Evolutionary conservation across 2,329 filamentous ascomycete genomes (phyloP).

Genomic region (Hymenoscyphus fructigenus): DNA sequence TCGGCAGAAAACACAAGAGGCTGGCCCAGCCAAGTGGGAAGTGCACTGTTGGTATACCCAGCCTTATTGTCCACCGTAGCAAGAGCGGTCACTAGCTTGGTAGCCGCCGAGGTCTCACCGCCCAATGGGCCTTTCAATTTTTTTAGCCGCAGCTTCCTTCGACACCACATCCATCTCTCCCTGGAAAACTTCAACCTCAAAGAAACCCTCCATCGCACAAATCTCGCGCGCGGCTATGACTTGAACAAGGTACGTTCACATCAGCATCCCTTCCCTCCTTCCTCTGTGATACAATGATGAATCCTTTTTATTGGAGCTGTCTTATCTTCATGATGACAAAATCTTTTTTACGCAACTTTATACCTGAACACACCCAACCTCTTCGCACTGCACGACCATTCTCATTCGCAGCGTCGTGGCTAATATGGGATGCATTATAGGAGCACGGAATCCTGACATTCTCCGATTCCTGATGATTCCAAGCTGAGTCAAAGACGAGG

Average conservation of each 20-base stretch:
- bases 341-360: slow-evolving; percentile 35
- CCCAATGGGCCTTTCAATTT: neutral
- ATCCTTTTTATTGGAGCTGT: slow-evolving; percentile 40
- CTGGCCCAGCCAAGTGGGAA: neutral
- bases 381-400: slow-evolving; percentile 1
- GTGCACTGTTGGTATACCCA: neutral
- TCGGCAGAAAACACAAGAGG: neutral
- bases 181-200: neutral
- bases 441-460: neutral
- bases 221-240: slow-evolving; percentile 10
- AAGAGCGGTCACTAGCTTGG: neutral
- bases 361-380: slow-evolving; percentile 26
- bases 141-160: neutral
- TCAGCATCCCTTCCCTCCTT: neutral
- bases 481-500: slow-evolving; percentile 1
- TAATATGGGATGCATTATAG: slow-evolving; percentile 1
- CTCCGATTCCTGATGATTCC: neutral
- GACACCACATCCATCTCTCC: neutral
- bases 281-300: slow-evolving; percentile 27
- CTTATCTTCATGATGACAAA: slow-evolving; percentile 37
- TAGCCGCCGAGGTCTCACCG: neutral
- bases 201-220: neutral
- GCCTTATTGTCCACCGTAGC: neutral
- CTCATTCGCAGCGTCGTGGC: neutral
- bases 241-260: slow-evolving; percentile 23